Percentiles rank a stretch among this genome's conserved stretches.
Evolutionary conservation across 73 alveolate species (phyloP).

Genomic region (Chromera velia): DNA sequence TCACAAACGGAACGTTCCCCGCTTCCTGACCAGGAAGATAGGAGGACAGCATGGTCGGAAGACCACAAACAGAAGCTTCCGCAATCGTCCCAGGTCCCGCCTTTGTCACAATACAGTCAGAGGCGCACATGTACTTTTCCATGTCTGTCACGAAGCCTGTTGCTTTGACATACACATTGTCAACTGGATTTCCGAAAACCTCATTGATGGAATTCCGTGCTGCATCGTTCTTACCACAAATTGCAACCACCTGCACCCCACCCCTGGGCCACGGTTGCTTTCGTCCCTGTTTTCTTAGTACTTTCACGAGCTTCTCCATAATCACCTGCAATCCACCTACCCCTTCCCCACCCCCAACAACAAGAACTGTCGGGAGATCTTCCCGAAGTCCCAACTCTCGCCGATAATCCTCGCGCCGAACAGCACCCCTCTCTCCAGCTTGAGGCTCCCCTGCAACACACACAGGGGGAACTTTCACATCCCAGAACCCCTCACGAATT

Average conservation of each 20-base stretch:
- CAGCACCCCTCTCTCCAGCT: too few relatives aligned
- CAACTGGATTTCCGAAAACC: neutral
- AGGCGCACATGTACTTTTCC: constrained; percentile 6
- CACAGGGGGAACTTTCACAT: neutral
- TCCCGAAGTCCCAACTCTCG: neutral
- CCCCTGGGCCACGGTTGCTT: neutral
- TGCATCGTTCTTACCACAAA: constrained; percentile 1
- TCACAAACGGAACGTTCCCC: constrained; percentile 1
- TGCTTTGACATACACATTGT: neutral
- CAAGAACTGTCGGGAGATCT: neutral
- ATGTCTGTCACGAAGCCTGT: constrained; percentile 3
- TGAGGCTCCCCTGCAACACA: too few relatives aligned
- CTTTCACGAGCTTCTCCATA: neutral
- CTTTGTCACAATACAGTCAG: constrained; percentile 4
- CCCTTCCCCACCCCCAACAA: constrained; percentile 10
- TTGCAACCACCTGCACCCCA: constrained; percentile 3
- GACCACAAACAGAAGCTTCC: neutral
- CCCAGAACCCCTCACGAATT: neutral
- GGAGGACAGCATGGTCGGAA: constrained; percentile 9
- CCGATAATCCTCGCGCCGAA: neutral
- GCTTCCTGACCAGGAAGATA: constrained; percentile 9
- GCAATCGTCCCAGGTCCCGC: constrained; percentile 14
- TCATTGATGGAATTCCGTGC: neutral
- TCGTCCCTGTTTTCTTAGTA: too few relatives aligned
- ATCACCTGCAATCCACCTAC: neutral